These are phyloP conservation scores for Ceratocystis diversiconidia DNA, from an alignment of 2,329 filamentous ascomycete species.

Conservation along the genomic window DNA sequence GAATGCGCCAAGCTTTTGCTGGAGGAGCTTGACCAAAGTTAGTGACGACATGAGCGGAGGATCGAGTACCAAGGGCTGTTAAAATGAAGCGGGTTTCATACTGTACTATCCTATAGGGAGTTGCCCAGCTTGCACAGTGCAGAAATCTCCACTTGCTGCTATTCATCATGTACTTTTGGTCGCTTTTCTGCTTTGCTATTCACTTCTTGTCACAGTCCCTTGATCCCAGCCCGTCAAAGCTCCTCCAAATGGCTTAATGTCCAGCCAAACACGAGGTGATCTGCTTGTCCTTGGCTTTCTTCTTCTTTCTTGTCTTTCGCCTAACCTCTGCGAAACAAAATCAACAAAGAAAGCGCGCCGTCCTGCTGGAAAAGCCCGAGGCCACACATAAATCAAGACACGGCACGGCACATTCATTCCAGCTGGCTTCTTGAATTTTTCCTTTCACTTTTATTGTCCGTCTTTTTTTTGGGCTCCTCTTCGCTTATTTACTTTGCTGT, in stretches of 20 bases:
- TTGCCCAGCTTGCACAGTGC: background rate
- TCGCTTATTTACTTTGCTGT: background rate
- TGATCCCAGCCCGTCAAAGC: slow-evolving; percentile 6
- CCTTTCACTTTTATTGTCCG: background rate
- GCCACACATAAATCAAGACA: background rate
- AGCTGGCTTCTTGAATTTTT: background rate
- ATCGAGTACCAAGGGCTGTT: background rate
- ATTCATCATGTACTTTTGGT: background rate
- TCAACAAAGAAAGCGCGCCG: background rate
- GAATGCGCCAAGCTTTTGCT: slow-evolving; percentile 1
- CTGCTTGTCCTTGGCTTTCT: background rate
- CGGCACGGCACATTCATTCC: background rate
- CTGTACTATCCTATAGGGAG: background rate
- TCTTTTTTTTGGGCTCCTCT: background rate
- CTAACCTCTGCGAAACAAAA: background rate
- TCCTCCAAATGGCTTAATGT: slow-evolving; percentile 1
- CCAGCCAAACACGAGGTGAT: slow-evolving; percentile 4
- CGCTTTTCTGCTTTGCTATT: background rate
- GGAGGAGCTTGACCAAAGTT: background rate
- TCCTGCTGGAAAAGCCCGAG: background rate
- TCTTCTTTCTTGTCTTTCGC: background rate
- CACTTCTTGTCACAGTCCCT: background rate
- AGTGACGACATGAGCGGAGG: slow-evolving; percentile 1
- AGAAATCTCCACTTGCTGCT: background rate
- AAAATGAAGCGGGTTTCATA: background rate